Base-by-base conservation (phyloP, 805 yeast genomes). In the Starmerella ratchasimensis region DNA sequence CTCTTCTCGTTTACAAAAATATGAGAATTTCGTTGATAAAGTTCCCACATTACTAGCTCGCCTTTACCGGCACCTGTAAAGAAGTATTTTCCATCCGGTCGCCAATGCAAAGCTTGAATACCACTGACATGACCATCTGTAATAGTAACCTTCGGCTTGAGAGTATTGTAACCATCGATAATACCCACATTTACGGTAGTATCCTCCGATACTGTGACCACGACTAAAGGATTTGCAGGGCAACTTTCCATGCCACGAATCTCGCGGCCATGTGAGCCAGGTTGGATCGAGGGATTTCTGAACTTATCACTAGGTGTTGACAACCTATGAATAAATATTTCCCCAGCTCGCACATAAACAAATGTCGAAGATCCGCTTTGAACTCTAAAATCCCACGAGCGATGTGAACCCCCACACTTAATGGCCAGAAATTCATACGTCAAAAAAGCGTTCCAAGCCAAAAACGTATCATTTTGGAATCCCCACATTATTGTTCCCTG, bases 191-290 rank as follows among this genome's bases (percentile, higher is more conserved):
- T 69, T 4, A 90, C 59, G 0, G 82, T 69, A 0, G 96, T 80
- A 53, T 90, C 98, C 55, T 90, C 98, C 0, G 94, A 76, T 4
- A 83, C 97, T 4, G 88, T 74, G 23, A 81, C 68, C 16, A 83
- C 52, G 3, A 79, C 49, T 3, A 39, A 32, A 17, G 50, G 35
- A 6, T 56, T 55, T 8, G 34, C 31, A 0, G 68, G 59, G 6
- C 71, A 64, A n/a, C 76, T 64, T 2, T 79, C 67, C 13, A 86
- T 62, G 39, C 75, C 80, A 47, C 98, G 66, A 5, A 88, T 71
- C 56, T 90, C 98, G 45, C 97, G 68, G 1, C 98, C 98, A 56
- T 90, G 97, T 1, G 82, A 67, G 0, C 96, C 95, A 8, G 65
- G 60, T 25, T 62, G 62, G 19, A 76, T 50, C 7, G 64, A 43